Evolutionary conservation across 169 alveolate genomes (phyloP), one percentile per base, ranked within the genome.

Genomic region (Plasmodium berghei): DNA sequence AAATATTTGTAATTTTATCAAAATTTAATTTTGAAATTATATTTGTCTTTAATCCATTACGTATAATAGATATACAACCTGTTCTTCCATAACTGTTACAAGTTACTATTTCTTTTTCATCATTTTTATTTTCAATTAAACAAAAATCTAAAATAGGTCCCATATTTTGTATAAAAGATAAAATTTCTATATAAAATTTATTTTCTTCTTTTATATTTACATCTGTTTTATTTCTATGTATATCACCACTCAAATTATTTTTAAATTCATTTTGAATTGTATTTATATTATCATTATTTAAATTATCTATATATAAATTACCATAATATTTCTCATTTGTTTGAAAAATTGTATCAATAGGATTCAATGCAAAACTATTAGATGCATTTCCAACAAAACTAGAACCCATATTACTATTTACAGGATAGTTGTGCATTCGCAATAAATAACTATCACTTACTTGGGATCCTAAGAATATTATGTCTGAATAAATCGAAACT

Each of bases 61-160:
- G 69, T 3, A 85, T 85, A 62, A 85, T 85, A 26, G 91, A 85
- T 46, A 85, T 71, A 70, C 91, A 85, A 26, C 91, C 91, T 0
- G 87, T 85, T 5, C 85, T 46, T 14, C 91, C 91, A 52, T 85
- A 85, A 70, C 91, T 85, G 62, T 85, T 85, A 55, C 91, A 85
- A 0, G 91, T 85, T 12, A 85, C 71, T 14, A 85, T 85, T 52
- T 85, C 91, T 18, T 69, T 70, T 52, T 85, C 74, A 3, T 70
- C 26, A 58, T 85, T 8, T 16, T 70, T 70, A 70, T 85, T 85
- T 54, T 70, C 48, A 4, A 85, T 49, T 4, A 85, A 55, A 70
- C 91, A 85, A 40, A 85, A 70, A 58, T 85, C 91, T 70, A 85
- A 58, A 10, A 85, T 85, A 5, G 91, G 91, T 24, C 91, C 91